Evolutionary conservation across 2,329 filamentous ascomycete genomes (phyloP).

Genomic region (Lasiodiplodia hormozganensis): DNA sequence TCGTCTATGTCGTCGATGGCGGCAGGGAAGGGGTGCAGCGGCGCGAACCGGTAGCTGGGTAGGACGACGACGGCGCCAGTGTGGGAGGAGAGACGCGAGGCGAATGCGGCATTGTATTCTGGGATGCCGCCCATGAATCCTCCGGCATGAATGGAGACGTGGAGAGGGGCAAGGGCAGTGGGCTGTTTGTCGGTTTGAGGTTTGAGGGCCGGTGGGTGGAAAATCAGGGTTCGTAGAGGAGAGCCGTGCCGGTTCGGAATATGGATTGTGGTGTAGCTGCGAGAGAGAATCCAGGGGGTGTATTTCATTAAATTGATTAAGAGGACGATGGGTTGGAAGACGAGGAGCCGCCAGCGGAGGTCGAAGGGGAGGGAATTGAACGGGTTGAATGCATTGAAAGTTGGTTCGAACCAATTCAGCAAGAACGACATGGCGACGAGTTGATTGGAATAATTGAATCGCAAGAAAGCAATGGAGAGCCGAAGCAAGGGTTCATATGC

Average conservation of each 20-base stretch:
- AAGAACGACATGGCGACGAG: not conserved
- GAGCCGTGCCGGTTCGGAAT: slow-evolving; percentile 47
- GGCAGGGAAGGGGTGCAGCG: slow-evolving; percentile 50
- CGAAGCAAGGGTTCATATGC: not conserved
- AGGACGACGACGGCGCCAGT: slow-evolving; percentile 52
- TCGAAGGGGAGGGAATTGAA: slow-evolving; percentile 49
- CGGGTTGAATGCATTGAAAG: slow-evolving; percentile 15
- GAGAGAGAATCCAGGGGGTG: slow-evolving; percentile 32
- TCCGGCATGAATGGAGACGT: slow-evolving; percentile 55
- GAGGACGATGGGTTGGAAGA: slow-evolving; percentile 49
- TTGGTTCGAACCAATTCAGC: slow-evolving; percentile 7
- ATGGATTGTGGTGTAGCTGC: slow-evolving; percentile 42
- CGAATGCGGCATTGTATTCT: slow-evolving; percentile 48
- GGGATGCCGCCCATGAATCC: slow-evolving; percentile 54
- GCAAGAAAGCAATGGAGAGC: not conserved
- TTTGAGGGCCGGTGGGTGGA: slow-evolving; percentile 52
- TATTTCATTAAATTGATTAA: slow-evolving; percentile 32
- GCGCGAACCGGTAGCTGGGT: slow-evolving; percentile 51
- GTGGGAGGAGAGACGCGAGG: slow-evolving; percentile 42
- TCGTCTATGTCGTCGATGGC: slow-evolving; percentile 54
- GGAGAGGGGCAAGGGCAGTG: slow-evolving; percentile 50
- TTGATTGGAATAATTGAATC: not conserved
- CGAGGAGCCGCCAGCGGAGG: slow-evolving; percentile 55
- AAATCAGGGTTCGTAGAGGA: slow-evolving; percentile 54
- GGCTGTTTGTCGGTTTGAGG: slow-evolving; percentile 34